These are phyloP conservation scores for Austropuccinia psidii DNA, from an alignment of 1,284 basidiomycete species.

Conservation along the genomic window DNA sequence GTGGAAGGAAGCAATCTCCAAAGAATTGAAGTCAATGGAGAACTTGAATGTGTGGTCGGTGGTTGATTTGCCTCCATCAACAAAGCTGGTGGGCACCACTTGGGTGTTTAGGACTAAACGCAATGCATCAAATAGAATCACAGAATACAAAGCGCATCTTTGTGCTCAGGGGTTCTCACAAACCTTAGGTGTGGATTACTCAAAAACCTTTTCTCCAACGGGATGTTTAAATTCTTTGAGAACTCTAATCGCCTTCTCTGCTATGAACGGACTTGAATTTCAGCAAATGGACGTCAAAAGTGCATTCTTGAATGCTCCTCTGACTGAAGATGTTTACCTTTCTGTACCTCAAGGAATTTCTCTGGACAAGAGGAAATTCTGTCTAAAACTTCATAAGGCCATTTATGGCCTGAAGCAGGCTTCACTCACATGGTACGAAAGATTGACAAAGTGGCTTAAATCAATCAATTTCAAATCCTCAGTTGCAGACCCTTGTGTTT, in stretches of 20 bases:
- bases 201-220: not conserved
- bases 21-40: too few species aligned
- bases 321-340: not conserved
- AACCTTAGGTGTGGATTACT: not conserved
- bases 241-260: not conserved
- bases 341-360: not conserved
- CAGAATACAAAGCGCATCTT: not conserved
- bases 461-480: not conserved
- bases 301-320: constrained; percentile 6
- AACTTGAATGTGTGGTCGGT: too few species aligned
- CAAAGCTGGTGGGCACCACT: too few species aligned
- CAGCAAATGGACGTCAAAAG: constrained; percentile 18
- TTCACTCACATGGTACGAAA: not conserved
- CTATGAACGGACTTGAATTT: not conserved
- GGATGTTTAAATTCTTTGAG: not conserved
- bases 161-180: not conserved
- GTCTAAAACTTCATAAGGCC: not conserved
- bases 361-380: not conserved
- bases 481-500: constrained; percentile 5
- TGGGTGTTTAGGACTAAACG: not conserved
- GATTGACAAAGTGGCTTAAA: not conserved
- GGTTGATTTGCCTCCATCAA: too few species aligned
- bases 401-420: constrained; percentile 25
- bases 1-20: too few species aligned
- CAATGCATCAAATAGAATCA: too few species aligned